Evolutionary conservation across 805 yeast species (phyloP), one percentile per base, ranked within the genome.

Genomic region (Candida methanosorbosa): DNA sequence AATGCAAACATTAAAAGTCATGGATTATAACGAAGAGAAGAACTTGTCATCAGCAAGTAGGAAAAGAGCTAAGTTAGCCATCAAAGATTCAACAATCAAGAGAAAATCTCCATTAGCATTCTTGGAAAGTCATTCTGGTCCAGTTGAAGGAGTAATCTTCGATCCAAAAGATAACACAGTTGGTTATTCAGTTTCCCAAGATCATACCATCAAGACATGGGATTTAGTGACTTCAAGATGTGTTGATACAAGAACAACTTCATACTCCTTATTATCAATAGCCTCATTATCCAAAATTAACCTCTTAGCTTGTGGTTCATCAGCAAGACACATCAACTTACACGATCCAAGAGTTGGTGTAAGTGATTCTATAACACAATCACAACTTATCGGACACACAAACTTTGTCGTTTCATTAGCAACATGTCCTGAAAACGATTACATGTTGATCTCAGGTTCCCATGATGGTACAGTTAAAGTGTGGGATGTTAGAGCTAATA

Each of bases 201-300:
- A 92, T 62, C 98, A 92, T 56, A 77, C 95, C 1, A 77, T 92
- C 43, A 82, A 83, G 51, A 92, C 98, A 0, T 92, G 97, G 97
- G 98, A 92, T 66, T 66, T 92, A 49, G 82, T 85, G 14, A 88
- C 97, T 2, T 66, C 83, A 11, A 72, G 84, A 44, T 76, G 86
- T 48, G 81, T 92, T 20, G 96, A 87, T 54, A 83, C 97, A 4
- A 80, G 82, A 58, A 72, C 82, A 16, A 87, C 97, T 0, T 82
- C 88, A 12, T 88, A 74, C 57, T 80, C 97, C 9, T 67, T 92
- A 42, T 68, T 88, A 30, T 83, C 95, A 0, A 59, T 88, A 20
- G 66, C 78, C 21, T 78, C 78, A 45, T 64, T 92, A 41, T 75
- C 83, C 6, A 66, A 72, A 33, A 63, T 79, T 35, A 74, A 83